These are phyloP conservation scores for Gaultheria prostrata DNA, from an alignment of 148 eudicot genomes.

Conservation along the genomic window DNA sequence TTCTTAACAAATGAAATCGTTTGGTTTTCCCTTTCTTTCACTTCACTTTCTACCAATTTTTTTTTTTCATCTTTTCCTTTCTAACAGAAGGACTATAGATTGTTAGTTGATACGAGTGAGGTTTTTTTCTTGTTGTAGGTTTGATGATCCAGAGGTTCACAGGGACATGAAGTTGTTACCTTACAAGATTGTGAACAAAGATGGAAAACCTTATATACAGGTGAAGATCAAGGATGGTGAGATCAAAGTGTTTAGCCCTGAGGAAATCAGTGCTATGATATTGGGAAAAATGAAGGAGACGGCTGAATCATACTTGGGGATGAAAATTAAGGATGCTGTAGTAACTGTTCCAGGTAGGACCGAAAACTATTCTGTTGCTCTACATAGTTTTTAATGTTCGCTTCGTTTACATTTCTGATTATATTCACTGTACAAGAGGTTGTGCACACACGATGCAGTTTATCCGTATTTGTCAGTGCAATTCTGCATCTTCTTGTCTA, in stretches of 20 bases:
- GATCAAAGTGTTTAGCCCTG: conserved; percentile 50
- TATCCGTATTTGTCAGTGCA: neutral
- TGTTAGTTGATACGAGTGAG: neutral
- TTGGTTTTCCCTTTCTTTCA: too few species aligned
- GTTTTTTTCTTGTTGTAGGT: conserved; percentile 20
- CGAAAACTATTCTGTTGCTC: neutral
- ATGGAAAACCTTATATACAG: conserved; percentile 49
- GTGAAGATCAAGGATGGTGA: conserved; percentile 44
- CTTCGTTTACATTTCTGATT: neutral
- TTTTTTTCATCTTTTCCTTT: neutral
- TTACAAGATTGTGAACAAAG: conserved; percentile 47
- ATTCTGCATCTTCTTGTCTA: neutral
- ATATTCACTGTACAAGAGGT: neutral
- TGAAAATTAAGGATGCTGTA: conserved; percentile 41
- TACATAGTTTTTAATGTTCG: neutral
- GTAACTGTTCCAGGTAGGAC: conserved; percentile 48
- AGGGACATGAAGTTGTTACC: conserved; percentile 42
- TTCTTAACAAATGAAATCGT: too few species aligned
- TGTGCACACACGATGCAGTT: neutral
- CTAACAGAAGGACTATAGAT: neutral
- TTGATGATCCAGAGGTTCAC: conserved; percentile 49
- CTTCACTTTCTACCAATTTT: neutral
- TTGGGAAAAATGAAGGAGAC: conserved; percentile 55
- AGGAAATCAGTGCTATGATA: conserved; percentile 59
- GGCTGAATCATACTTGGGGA: conserved; percentile 42